These are phyloP conservation scores for Emergomyces pasteurianus DNA, from an alignment of 2,329 filamentous ascomycete species.

Conservation along the genomic window DNA sequence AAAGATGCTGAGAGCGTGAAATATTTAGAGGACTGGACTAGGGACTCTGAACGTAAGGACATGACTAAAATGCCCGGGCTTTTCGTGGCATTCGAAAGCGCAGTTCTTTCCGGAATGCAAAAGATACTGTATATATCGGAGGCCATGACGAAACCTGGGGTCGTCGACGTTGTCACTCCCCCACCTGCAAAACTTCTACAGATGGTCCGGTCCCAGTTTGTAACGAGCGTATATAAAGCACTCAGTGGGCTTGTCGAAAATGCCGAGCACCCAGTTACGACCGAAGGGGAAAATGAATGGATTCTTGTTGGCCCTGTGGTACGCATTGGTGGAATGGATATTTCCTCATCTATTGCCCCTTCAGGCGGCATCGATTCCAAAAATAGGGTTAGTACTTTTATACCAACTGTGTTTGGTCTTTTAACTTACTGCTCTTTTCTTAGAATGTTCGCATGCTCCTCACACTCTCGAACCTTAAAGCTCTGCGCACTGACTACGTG, in stretches of 20 bases:
- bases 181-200: slow-evolving; percentile 80
- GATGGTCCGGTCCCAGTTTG: slow-evolving; percentile 84
- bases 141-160: slow-evolving; percentile 60
- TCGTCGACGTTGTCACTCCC: slow-evolving; percentile 67
- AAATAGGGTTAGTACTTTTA: slow-evolving; percentile 36
- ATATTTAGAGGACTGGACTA: slow-evolving; percentile 85
- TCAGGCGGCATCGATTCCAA: slow-evolving; percentile 41
- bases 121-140: slow-evolving; percentile 91
- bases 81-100: slow-evolving; percentile 75
- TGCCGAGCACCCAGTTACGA: slow-evolving; percentile 62
- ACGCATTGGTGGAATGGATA: slow-evolving; percentile 20
- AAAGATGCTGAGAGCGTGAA: slow-evolving; percentile 88
- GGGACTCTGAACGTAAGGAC: slow-evolving; percentile 68
- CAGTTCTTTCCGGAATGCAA: slow-evolving; percentile 75
- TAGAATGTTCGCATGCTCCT: slow-evolving; percentile 88
- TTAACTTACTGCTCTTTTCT: not conserved
- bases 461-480: slow-evolving; percentile 82
- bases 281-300: slow-evolving; percentile 44
- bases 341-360: slow-evolving; percentile 30
- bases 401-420: slow-evolving; percentile 75
- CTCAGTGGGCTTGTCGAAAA: slow-evolving; percentile 95
- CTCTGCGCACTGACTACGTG: slow-evolving; percentile 68
- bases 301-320: slow-evolving; percentile 34
- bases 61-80: slow-evolving; percentile 82
- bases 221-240: slow-evolving; percentile 85